phyloP scores from a whole-genome alignment of 164 flowering plant species.

The Houttuynia cordata region DNA sequence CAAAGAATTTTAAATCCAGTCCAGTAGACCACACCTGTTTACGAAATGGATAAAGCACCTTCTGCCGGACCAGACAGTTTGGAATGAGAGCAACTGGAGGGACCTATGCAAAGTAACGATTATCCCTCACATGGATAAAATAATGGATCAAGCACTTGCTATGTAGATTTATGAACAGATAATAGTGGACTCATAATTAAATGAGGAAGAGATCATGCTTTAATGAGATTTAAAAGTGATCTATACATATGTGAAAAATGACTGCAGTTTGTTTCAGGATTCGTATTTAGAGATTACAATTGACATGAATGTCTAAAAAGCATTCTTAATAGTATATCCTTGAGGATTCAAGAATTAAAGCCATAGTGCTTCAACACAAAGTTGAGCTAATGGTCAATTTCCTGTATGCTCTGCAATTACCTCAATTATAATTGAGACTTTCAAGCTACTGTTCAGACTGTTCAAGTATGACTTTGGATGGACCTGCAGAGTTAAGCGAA shows the following conservation, averaged over 20 bases:
- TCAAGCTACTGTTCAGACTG: slow-evolving; percentile 57
- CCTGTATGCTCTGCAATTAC: slow-evolving; percentile 16
- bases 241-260: too few species aligned
- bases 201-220: too few species aligned
- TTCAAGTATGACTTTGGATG: slow-evolving; percentile 68
- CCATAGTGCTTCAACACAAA: too few species aligned
- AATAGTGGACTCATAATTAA: too few species aligned
- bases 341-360: too few species aligned
- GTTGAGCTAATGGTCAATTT: too few species aligned
- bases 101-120: slow-evolving; percentile 32
- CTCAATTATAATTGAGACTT: slow-evolving; percentile 68
- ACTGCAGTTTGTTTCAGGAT: too few species aligned
- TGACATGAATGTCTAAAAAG: too few species aligned
- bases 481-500: slow-evolving; percentile 27
- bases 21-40: slow-evolving; percentile 48
- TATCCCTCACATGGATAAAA: not conserved
- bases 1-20: not conserved
- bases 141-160: not conserved
- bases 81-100: slow-evolving; percentile 94
- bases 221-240: too few species aligned
- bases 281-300: too few species aligned
- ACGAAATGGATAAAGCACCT: slow-evolving; percentile 72
- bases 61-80: slow-evolving; percentile 57
- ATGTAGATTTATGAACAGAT: not conserved
- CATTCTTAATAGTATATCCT: too few species aligned